Evolutionary conservation across 495 filamentous ascomycete genomes (phyloP), one percentile per base, ranked within the genome.

Genomic region (Rostrohypoxylon terebratum): DNA sequence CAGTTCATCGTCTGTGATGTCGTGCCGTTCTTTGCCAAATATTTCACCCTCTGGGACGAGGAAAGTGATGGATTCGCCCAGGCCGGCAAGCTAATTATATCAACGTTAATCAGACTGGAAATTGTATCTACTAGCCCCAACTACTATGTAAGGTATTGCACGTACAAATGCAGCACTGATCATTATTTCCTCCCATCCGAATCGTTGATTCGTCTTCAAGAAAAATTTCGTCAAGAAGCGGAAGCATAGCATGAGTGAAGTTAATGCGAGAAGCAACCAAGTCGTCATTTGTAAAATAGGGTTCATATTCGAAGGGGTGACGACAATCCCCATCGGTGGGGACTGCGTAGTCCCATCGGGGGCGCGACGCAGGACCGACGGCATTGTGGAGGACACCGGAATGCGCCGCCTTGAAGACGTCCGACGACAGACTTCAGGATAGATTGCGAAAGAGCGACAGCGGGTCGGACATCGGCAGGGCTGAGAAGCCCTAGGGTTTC

Each of bases 231-330:
- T 75, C 31, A 77, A 57, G 28, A 77, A 68, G 13, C 75, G 68
- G 25, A 75, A 77, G 47, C 64, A 66, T 5, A 77, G 38, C 60
- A 75, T 72, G n/a, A 77, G 73, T 5, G 60, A 65, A 18, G 71
- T 72, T 14, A 77, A 34, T 21, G 70, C 67, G 28, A 77, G 71
- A n/a, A 76, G 58, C 2, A 77, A 66, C 76, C 76, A 77, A 7
- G 76, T 73, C 1, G 69, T 42, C 51, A 74, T 71, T 54, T 77
- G 75, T 7, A 77, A n/a, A 31, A 73, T 70, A 9, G 69, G 75
- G 50, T 73, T 77, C 62, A 63, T 34, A 34, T 77, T 66, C 11
- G 67, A 21, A 18, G 69, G 61, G 4, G 69, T 75, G 33, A 75
- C 69, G 38, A 69, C 61, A 50, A 75, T 69, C 28, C 73, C 73